Base-by-base conservation (phyloP, 108 stramenopile genomes). In the Epithemia pelagica region DNA sequence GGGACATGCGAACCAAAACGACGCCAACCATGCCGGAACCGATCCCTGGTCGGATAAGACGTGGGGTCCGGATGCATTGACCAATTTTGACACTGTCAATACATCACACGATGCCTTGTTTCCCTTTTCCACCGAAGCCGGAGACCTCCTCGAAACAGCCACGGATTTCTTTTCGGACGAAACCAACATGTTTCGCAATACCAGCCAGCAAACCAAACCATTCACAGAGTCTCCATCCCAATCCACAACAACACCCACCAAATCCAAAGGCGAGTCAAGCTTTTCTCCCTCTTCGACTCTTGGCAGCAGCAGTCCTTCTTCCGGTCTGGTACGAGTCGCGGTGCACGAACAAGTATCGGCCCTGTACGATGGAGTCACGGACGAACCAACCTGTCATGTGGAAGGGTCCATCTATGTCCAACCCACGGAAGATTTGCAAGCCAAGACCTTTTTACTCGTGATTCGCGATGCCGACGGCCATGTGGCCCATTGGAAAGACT, bases 331-430 rank as follows among this genome's bases (percentile, higher is more conserved):
- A 21, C 61, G 30, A 66, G 65, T 66, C 1, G 28, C 52, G 21
- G 52, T 66, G 2, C 74, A 78, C 57, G 83, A 81, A 62, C 77
- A 78, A 46, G 63, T 80, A 54, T 69, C 75, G 7, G 73, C 72
- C 59, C 28, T 70, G 8, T 81, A 77, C 66, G 79, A 84, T 61
- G 70, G 56, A 2, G n/a, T 61, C 18, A 28, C 72, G 5, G 68
- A 52, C 7, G 61, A 29, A 33, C 69, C 74, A n/a, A 32, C 59
- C 0, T 71, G 73, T 63, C 68, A 64, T 19, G 72, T 81, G 0
- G 68, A 78, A 25, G 80, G 79, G 30, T 51, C 70, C 27, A 73
- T 84, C 30, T 57, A 76, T 59, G 77, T 78, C 26, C 30, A 67
- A 52, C 52, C 70, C 27, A 58, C 64, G 15, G 70, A 70, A 67